phyloP scores from a whole-genome alignment of 2,329 filamentous ascomycete genomes.

The Lachnellula occidentalis region DNA sequence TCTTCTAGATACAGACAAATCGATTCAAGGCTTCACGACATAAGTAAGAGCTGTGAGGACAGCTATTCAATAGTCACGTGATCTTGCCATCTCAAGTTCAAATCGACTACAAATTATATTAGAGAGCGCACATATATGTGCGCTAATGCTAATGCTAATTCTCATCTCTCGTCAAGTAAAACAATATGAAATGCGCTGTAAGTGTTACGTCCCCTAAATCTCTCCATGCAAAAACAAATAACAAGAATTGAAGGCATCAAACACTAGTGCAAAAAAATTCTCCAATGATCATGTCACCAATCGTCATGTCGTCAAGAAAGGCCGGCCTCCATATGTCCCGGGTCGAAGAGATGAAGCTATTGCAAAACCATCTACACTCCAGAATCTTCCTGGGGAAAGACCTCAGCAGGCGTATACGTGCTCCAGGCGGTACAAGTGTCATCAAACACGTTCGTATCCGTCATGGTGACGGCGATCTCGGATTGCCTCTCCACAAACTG shows the following conservation, averaged over 20 bases:
- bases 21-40: no score
- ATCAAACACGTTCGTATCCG: conserved; percentile 11
- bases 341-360: not conserved
- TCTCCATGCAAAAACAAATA: not conserved
- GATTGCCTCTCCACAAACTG: conserved; percentile 42
- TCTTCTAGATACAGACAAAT: no score
- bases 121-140: not conserved
- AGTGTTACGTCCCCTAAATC: not conserved
- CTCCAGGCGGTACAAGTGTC: conserved; percentile 23
- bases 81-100: no score
- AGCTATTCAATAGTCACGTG: no score
- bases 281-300: not conserved
- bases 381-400: conserved; percentile 24
- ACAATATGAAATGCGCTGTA: not conserved
- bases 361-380: conserved; percentile 19
- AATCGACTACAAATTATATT: not conserved
- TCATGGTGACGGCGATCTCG: conserved; percentile 18
- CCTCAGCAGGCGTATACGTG: conserved; percentile 11
- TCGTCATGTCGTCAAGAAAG: not conserved
- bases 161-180: not conserved
- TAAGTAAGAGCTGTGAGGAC: no score
- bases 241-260: not conserved
- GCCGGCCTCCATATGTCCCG: not conserved
- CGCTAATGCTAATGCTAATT: not conserved
- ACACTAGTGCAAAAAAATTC: no score